phyloP scores from a whole-genome alignment of 768 basidiomycete species.

The Calocybe gangraenosa region DNA sequence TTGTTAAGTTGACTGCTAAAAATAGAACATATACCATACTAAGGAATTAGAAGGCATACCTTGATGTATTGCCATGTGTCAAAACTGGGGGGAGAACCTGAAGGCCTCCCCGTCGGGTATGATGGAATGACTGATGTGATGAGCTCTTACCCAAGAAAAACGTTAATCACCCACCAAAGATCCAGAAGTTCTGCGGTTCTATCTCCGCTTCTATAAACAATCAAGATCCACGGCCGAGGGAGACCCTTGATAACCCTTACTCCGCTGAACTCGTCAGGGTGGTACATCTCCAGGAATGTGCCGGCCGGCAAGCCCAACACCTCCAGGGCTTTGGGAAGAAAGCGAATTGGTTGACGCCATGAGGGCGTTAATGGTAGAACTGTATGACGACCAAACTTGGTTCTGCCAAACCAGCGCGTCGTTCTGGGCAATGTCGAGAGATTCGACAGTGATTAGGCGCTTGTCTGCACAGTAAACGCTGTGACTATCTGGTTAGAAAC shows the following conservation, averaged over 20 bases:
- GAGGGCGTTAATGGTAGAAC: constrained; percentile 38
- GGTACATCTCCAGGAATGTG: constrained; percentile 39
- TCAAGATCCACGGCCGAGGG: too few relatives aligned
- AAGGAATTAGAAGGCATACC: too few relatives aligned
- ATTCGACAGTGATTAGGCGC: constrained; percentile 52
- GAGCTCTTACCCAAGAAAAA: constrained; percentile 24
- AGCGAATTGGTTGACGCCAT: constrained; percentile 48
- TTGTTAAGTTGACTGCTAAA: background rate
- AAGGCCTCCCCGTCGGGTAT: constrained; percentile 66
- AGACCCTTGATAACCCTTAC: constrained; percentile 50
- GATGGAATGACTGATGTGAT: constrained; percentile 62
- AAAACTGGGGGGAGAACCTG: constrained; percentile 62
- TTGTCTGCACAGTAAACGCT: constrained; percentile 61
- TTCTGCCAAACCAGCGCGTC: constrained; percentile 60
- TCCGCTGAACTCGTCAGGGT: constrained; percentile 42
- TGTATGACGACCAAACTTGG: constrained; percentile 52
- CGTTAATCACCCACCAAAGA: constrained; percentile 53
- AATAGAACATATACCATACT: too few relatives aligned
- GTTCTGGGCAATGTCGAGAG: constrained; percentile 66
- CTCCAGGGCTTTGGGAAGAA: constrained; percentile 52
- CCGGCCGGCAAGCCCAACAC: constrained; percentile 50
- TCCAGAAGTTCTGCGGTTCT: constrained; percentile 69
- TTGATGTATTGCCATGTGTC: constrained; percentile 67
- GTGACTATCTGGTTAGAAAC: constrained; percentile 39
- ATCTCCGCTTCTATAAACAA: too few relatives aligned